phyloP scores from a whole-genome alignment of 495 filamentous ascomycete species.

The Ramalina intermedia region DNA sequence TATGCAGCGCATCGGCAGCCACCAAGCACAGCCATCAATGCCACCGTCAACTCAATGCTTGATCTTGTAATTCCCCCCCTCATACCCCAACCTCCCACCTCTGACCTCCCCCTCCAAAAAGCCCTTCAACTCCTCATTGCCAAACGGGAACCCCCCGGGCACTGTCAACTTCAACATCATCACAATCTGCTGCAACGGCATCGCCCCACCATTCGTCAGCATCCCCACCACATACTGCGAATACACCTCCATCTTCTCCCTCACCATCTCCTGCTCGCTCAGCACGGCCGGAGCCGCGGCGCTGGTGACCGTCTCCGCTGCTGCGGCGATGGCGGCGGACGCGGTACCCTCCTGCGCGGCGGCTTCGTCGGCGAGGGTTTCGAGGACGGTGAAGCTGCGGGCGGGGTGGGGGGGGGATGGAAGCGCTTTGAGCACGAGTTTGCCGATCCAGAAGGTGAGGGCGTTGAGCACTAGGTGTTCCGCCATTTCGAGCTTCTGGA shows the following conservation, averaged over 20 bases:
- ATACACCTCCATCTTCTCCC: constrained; percentile 72
- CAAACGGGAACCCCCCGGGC: constrained; percentile 73
- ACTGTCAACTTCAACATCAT: constrained; percentile 93
- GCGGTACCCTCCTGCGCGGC: constrained; percentile 18
- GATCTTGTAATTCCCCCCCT: constrained; percentile 56
- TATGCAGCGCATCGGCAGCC: no score
- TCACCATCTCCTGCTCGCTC: constrained; percentile 35
- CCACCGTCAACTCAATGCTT: constrained; percentile 4
- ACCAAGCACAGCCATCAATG: no score
- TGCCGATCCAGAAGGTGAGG: constrained; percentile 72
- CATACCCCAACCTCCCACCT: constrained; percentile 55
- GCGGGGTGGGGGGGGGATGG: constrained; percentile 31
- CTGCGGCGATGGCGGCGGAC: constrained; percentile 22
- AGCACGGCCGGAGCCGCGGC: constrained; percentile 32
- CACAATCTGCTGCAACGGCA: constrained; percentile 64
- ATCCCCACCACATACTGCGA: constrained; percentile 86
- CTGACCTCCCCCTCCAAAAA: constrained; percentile 63
- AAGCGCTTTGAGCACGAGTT: constrained; percentile 48
- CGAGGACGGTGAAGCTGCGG: constrained; percentile 44
- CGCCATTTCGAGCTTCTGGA: constrained; percentile 56
- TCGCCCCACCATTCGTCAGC: constrained; percentile 78
- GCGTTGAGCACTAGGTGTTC: constrained; percentile 59
- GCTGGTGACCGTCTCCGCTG: constrained; percentile 36
- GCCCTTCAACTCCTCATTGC: constrained; percentile 57
- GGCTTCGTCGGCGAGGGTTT: constrained; percentile 38